Conservation (phyloP, 768 basidiomycete species). For the Collybia mongolica region DNA sequence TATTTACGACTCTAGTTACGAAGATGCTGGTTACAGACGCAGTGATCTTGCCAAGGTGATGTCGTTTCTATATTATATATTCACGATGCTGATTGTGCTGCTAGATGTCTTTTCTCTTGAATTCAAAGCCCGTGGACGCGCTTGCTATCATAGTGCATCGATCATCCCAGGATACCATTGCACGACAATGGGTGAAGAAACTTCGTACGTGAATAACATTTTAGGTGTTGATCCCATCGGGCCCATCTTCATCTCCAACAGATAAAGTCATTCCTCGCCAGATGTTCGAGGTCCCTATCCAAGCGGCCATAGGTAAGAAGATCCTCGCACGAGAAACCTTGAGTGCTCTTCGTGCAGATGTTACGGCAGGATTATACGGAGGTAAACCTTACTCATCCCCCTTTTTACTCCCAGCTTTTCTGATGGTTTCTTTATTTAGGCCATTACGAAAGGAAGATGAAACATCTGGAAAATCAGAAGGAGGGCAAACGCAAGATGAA, state of each 20-base stretch:
- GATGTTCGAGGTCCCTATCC: slow-evolving; percentile 93
- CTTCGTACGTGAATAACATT: slow-evolving; percentile 57
- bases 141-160: slow-evolving; percentile 89
- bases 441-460: slow-evolving; percentile 92
- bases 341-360: slow-evolving; percentile 84
- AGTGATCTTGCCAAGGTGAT: slow-evolving; percentile 83
- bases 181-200: slow-evolving; percentile 86
- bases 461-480: slow-evolving; percentile 87
- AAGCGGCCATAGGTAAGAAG: slow-evolving; percentile 85
- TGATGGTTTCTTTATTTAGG: slow-evolving; percentile 37
- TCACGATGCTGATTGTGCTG: neutral
- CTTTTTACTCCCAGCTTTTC: neutral
- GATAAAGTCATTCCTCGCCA: slow-evolving; percentile 93
- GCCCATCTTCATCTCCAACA: slow-evolving; percentile 23
- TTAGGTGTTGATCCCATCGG: neutral
- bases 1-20: slow-evolving; percentile 60
- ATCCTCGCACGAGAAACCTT: slow-evolving; percentile 89
- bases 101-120: slow-evolving; percentile 92
- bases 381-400: slow-evolving; percentile 37
- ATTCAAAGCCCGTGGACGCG: slow-evolving; percentile 88
- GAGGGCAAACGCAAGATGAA: slow-evolving; percentile 91
- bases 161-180: slow-evolving; percentile 72
- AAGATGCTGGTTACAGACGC: slow-evolving; percentile 84
- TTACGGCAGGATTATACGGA: slow-evolving; percentile 92
- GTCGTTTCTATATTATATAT: neutral